Percentiles rank a stretch among this genome's conserved stretches.
Conservation (phyloP, 192 early-diverging fungal genomes). For the Polychytrium aggregatum region DNA sequence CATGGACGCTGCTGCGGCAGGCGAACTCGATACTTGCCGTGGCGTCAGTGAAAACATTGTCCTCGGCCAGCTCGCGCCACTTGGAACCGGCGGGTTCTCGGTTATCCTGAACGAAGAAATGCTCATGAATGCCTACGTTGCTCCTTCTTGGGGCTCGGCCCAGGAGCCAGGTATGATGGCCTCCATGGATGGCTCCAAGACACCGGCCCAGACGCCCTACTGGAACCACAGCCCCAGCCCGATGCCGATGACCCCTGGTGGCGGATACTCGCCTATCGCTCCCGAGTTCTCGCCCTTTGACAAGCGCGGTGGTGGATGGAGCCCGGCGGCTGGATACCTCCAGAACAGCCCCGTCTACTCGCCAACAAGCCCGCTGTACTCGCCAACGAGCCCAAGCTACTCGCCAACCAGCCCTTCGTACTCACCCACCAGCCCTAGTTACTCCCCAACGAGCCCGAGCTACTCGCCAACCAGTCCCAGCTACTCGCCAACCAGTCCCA, state of each 20-base stretch:
- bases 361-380: conserved; percentile 48
- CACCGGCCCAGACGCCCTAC: conserved; percentile 75
- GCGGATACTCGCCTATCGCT: conserved; percentile 39
- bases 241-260: conserved; percentile 13
- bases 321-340: conserved; percentile 49
- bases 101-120: conserved; percentile 88
- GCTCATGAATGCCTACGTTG: conserved; percentile 52
- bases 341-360: conserved; percentile 68
- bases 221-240: conserved; percentile 31
- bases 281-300: conserved; percentile 80
- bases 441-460: conserved; percentile 54
- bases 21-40: conserved; percentile 86
- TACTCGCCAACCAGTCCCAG: conserved; percentile 68
- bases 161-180: conserved; percentile 1
- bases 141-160: conserved; percentile 1
- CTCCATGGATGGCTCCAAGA: conserved; percentile 32
- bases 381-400: conserved; percentile 50
- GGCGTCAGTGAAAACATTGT: conserved; percentile 97
- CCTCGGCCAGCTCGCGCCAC: conserved; percentile 90
- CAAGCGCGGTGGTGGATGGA: conserved; percentile 55
- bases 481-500: conserved; percentile 50
- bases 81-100: conserved; percentile 91
- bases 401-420: conserved; percentile 57
- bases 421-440: conserved; percentile 45
- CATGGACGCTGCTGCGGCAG: conserved; percentile 85